Evolutionary conservation across 805 yeast genomes (phyloP).

Genomic region (Ogataea sp.): DNA sequence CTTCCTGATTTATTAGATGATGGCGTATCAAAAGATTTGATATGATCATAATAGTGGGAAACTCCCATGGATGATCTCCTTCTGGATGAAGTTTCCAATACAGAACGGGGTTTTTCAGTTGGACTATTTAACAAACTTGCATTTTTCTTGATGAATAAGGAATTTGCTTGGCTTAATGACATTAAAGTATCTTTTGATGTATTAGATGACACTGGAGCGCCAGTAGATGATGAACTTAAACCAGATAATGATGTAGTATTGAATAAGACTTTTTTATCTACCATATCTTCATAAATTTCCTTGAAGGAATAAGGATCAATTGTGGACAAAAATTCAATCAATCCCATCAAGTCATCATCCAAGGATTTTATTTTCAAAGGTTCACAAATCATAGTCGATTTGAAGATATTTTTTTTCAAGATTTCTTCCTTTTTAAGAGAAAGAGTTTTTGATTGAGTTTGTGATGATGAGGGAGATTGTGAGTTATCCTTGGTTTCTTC

Average conservation of each 20-base stretch:
- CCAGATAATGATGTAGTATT: no score
- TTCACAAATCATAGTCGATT: constrained; percentile 20
- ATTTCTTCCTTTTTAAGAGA: background rate
- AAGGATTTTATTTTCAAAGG: constrained; percentile 21
- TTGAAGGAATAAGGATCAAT: constrained; percentile 13
- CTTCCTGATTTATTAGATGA: background rate
- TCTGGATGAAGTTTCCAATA: no score
- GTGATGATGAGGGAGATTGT: background rate
- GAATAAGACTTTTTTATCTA: constrained; percentile 4
- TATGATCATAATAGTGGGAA: background rate
- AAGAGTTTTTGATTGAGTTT: no score
- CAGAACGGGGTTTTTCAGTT: no score
- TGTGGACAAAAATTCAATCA: constrained; percentile 24
- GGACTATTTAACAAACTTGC: background rate
- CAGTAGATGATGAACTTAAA: no score
- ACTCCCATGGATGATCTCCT: background rate
- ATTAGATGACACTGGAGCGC: no score
- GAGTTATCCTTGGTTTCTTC: background rate
- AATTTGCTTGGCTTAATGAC: constrained; percentile 13
- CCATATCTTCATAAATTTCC: constrained; percentile 5
- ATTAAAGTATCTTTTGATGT: no score
- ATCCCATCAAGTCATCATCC: constrained; percentile 21
- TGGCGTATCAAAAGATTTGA: background rate
- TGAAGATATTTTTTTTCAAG: background rate
- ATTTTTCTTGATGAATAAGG: constrained; percentile 8